phyloP scores from a whole-genome alignment of 169 alveolate species.

The Eimeria sp. region DNA sequence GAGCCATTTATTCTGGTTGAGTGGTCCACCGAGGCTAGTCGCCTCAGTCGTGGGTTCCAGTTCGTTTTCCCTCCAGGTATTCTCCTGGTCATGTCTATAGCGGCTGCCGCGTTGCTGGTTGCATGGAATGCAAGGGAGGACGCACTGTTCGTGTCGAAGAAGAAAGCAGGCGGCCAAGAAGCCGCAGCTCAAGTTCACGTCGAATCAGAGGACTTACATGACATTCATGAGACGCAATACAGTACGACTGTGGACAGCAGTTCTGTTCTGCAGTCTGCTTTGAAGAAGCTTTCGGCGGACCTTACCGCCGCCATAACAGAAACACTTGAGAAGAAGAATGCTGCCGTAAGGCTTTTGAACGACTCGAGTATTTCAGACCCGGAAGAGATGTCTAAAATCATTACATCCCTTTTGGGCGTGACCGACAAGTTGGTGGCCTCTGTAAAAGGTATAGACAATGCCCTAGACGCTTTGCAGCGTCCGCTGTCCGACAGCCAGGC shows the following conservation, averaged over 20 bases:
- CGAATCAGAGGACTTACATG: neutral
- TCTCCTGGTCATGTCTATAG: neutral
- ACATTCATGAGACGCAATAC: neutral
- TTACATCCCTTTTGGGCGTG: neutral
- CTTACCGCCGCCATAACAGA: neutral
- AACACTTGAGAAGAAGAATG: neutral
- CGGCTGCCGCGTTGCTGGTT: neutral
- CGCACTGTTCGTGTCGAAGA: neutral
- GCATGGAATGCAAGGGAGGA: neutral
- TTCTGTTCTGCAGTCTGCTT: conserved; percentile 18
- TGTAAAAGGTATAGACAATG: neutral
- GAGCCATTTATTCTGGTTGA: conserved; percentile 22
- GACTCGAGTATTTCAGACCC: neutral
- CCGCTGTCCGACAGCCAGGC: conserved; percentile 63
- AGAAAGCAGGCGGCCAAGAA: neutral
- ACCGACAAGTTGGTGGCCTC: conserved; percentile 45
- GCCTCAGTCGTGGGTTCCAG: neutral
- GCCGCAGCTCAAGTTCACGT: neutral
- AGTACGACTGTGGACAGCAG: neutral
- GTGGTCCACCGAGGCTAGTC: conserved; percentile 29
- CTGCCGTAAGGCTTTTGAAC: neutral
- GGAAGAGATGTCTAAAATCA: neutral
- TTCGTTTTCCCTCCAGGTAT: conserved; percentile 18
- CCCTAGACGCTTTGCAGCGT: neutral
- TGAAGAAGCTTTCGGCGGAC: neutral